These are phyloP conservation scores for Chamaecyparis obtusa DNA, from an alignment of 75 land plant genomes.

Conservation along the genomic window DNA sequence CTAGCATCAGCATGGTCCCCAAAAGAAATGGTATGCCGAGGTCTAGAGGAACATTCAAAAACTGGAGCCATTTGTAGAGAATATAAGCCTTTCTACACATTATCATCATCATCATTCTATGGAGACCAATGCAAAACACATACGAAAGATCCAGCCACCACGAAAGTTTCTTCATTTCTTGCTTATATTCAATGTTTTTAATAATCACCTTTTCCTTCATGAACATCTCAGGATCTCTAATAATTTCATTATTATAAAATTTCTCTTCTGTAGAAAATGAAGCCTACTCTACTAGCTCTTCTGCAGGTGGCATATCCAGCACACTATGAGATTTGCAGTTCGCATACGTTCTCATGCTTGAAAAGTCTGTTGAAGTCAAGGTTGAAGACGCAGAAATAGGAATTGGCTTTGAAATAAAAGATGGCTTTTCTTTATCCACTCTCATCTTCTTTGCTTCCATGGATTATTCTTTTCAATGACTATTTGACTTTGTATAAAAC, in stretches of 20 bases:
- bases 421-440: background rate
- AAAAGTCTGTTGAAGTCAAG: background rate
- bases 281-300: background rate
- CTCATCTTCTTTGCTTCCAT: background rate
- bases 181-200: conserved; percentile 15
- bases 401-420: background rate
- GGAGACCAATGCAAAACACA: conserved; percentile 51
- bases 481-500: too few species aligned
- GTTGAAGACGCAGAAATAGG: background rate
- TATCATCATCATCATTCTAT: conserved; percentile 18
- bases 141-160: conserved; percentile 83
- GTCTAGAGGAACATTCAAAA: background rate
- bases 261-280: conserved; percentile 3
- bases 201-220: background rate
- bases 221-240: background rate
- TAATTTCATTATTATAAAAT: background rate
- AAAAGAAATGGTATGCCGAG: conserved; percentile 56
- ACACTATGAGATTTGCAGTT: background rate
- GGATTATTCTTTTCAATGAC: too few species aligned
- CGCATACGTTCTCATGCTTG: background rate
- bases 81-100: conserved; percentile 49
- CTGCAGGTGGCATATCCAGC: background rate
- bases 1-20: conserved; percentile 74
- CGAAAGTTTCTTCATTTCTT: conserved; percentile 16
- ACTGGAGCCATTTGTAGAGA: conserved; percentile 38